These are phyloP conservation scores for Tritrichomonas musculus DNA, from an alignment of 208 protist species.

Conservation along the genomic window DNA sequence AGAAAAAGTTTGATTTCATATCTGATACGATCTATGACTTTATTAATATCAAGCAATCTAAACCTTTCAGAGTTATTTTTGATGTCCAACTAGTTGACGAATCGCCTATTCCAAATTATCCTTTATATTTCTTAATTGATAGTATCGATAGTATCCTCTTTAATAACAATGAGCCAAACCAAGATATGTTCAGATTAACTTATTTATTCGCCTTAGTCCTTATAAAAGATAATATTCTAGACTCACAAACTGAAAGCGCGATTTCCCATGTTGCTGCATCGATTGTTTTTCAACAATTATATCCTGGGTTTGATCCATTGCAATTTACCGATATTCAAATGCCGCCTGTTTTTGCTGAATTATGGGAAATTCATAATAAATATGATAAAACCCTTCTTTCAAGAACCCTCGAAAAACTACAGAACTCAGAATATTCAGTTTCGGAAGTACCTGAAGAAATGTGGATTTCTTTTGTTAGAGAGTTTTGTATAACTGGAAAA, in stretches of 20 bases:
- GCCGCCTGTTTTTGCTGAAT: neutral
- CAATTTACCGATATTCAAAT: neutral
- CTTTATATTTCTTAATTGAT: neutral
- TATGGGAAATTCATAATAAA: slow-evolving; percentile 10
- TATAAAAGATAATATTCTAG: neutral
- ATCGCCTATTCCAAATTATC: neutral
- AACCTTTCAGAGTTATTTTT: neutral
- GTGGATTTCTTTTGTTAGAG: slow-evolving; percentile 12
- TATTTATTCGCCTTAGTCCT: neutral
- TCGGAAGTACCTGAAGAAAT: neutral
- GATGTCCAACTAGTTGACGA: neutral
- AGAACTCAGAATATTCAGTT: neutral
- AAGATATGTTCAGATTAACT: neutral
- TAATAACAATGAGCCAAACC: neutral
- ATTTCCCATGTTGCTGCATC: neutral
- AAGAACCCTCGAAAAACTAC: neutral
- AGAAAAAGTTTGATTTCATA: neutral
- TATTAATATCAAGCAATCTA: neutral
- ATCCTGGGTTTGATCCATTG: neutral
- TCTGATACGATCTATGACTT: neutral
- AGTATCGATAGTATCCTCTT: neutral
- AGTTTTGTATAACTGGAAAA: neutral
- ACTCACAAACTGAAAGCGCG: neutral
- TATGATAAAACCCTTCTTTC: neutral
- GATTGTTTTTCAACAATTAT: neutral